Evolutionary conservation across 495 filamentous ascomycete species (phyloP), one percentile per base, ranked within the genome.

Genomic region (Penicillium turbatum): DNA sequence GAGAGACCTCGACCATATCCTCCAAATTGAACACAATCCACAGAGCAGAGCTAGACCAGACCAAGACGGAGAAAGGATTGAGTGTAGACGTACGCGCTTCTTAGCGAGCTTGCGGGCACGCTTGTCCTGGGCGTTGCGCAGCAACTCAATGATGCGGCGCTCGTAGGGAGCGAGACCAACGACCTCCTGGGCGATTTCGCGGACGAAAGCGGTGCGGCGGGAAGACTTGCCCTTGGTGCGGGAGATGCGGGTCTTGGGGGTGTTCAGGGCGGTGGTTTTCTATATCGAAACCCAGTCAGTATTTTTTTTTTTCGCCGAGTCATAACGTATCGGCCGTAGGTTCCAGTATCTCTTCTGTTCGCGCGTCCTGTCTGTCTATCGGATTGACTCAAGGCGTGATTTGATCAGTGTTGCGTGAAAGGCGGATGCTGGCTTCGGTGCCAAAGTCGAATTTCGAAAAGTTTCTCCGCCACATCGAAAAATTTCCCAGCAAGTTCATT

Each of bases 81-180:
- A 30, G 19, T 35, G 32, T 50, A 54, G 43, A 83, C 80, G 57
- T 82, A 89, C 89, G 77, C 93, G 83, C 87, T 95, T 97, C 92
- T 98, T 98, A 61, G 93, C 93, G 69, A 96, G 87, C 85, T 97
- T 97, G 60, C 93, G 82, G 57, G 93, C 93, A 78, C 93, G 89
- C 88, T 98, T 98, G 77, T 98, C 93, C 80, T 96, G 96, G 81
- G 86, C 85, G 84, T 97, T 98, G 64, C 93, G 89, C 73, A 98
- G 85, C 61, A 98, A 82, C 84, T 98, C 93, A 73, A 97, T 95
- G 70, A 98, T 88, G 66, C 93, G 91, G 72, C 92, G 90, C 82
- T 98, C 93, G 71, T 97, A 97, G 65, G 91, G 92, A 61, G 92
- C 91, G 67, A 96, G 88, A 74, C 90, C 87, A 61, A 73, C 64